Evolutionary conservation across 495 filamentous ascomycete species (phyloP).

Genomic region (Choiromyces venosus): DNA sequence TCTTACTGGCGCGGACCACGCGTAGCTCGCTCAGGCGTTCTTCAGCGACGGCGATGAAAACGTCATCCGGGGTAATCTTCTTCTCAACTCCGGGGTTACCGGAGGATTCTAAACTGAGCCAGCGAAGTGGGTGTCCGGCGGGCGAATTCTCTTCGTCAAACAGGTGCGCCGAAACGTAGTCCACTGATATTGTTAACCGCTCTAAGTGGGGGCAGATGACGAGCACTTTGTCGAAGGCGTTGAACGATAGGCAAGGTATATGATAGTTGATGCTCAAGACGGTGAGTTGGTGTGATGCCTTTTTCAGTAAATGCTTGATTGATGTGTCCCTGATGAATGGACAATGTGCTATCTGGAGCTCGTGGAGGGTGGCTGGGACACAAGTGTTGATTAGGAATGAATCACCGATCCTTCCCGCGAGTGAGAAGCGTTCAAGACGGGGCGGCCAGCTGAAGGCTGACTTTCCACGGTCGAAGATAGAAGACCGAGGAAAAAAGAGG

Average conservation of each 20-base stretch:
- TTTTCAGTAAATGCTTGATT: conserved; percentile 28
- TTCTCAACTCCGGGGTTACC: conserved; percentile 39
- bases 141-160: conserved; percentile 41
- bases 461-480: conserved; percentile 40
- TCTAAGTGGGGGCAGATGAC: conserved; percentile 40
- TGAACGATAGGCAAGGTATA: conserved; percentile 39
- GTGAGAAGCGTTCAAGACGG: conserved; percentile 45
- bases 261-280: conserved; percentile 36
- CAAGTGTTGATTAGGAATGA: conserved; percentile 45
- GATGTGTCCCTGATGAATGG: conserved; percentile 32
- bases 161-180: conserved; percentile 44
- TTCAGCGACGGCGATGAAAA: conserved; percentile 45
- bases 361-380: conserved; percentile 41
- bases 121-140: conserved; percentile 40
- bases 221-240: conserved; percentile 43
- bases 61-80: conserved; percentile 39
- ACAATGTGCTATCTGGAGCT: conserved; percentile 44
- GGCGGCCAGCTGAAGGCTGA: conserved; percentile 47
- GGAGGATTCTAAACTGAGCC: conserved; percentile 44
- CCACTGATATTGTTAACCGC: conserved; percentile 44
- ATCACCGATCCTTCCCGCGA: conserved; percentile 48
- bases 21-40: conserved; percentile 41
- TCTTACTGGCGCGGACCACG: conserved; percentile 43
- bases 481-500: conserved; percentile 56
- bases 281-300: conserved; percentile 39